Evolutionary conservation across 257 asterid species (phyloP), one percentile per base, ranked within the genome.

Genomic region (Primulina huaijiensis): DNA sequence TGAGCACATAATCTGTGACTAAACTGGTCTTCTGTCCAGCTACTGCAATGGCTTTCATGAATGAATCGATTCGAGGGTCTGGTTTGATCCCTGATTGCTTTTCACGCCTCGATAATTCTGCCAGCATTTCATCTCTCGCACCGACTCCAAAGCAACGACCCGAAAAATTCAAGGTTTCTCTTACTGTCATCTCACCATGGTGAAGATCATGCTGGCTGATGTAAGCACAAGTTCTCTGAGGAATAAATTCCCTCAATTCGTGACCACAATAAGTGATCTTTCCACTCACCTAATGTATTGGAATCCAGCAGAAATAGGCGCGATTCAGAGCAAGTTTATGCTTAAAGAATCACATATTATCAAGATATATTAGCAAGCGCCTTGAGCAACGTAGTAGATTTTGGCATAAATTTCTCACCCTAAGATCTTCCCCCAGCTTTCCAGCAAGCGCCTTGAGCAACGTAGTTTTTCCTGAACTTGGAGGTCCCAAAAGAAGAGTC

Each of bases 401-500:
- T 6, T 40, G 30, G 17, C 61, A 61, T 27, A 38, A 46, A 25
- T 23, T 21, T 23, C 85, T 55, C 70, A 86, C 92, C 70, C 84
- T 83, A 31, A 86, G 86, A 75, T 82, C 82, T 40, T 83, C 77
- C 62, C 82, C 87, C 43, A 83, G 83, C 68, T 86, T 84, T 73
- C 89, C 92, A 30, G 92, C 82, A 59, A 83, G 82, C 57, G 85
- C 89, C 74, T 86, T 83, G 30, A 82, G 68, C 78, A 86, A 65
- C 9, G 84, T 82, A 4, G 86, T 82, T 68, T 86, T 86, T 27
- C 92, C 92, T 0, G 92, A 80, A 69, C 86, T 81, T 5, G 92
- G 92, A 68, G 92, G 92, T 34, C 92, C 92, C 73, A 86, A 67
- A 73, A 86, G 89, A 60, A 86, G 85, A 34, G 89, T 84, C 86